Evolutionary conservation across 179 eudicot species (phyloP).

Genomic region (Drosera spatulata): DNA sequence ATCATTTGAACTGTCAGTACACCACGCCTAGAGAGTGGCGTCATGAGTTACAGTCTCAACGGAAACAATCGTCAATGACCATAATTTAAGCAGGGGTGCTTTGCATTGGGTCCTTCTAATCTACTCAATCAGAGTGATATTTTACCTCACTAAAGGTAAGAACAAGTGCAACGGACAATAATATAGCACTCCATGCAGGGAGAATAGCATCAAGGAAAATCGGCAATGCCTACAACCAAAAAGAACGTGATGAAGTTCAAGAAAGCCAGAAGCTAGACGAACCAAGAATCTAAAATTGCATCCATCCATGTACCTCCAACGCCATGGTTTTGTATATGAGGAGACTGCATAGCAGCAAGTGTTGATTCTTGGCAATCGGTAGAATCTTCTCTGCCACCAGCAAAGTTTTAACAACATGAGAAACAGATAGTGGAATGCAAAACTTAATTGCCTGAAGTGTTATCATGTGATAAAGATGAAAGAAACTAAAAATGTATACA

Average conservation of each 20-base stretch:
- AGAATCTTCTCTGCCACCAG: slow-evolving; percentile 48
- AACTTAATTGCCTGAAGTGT: neutral
- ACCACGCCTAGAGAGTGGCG: too few relatives aligned
- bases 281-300: neutral
- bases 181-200: slow-evolving; percentile 63
- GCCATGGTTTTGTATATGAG: slow-evolving; percentile 68
- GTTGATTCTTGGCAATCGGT: slow-evolving; percentile 62
- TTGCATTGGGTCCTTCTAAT: too few relatives aligned
- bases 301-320: slow-evolving; percentile 56
- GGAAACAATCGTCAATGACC: too few relatives aligned
- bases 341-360: slow-evolving; percentile 55
- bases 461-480: neutral
- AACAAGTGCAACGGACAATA: slow-evolving; percentile 65
- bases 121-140: too few relatives aligned
- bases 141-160: slow-evolving; percentile 78
- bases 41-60: too few relatives aligned
- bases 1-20: too few relatives aligned
- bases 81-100: too few relatives aligned
- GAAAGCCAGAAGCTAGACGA: neutral
- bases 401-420: slow-evolving; percentile 2
- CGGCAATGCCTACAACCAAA: slow-evolving; percentile 46
- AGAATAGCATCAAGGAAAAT: slow-evolving; percentile 60
- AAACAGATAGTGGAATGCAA: neutral
- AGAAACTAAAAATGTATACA: neutral
- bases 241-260: neutral